Conservation (phyloP, 352 stramenopile species). For the Phytophthora constricta region DNA sequence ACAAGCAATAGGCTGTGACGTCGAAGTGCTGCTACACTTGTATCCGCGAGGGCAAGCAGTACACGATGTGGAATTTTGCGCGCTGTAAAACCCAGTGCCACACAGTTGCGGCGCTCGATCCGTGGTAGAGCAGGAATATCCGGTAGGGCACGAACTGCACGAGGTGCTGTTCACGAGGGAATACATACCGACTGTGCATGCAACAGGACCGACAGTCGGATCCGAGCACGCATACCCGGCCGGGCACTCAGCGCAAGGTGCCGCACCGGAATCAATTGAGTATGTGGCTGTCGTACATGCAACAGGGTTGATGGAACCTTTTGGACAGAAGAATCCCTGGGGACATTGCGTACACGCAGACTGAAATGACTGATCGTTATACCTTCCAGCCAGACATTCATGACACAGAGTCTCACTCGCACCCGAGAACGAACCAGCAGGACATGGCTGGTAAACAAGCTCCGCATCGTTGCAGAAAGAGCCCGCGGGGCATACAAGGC, state of each 20-base stretch:
- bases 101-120: conserved; percentile 24
- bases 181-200: conserved; percentile 30
- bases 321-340: conserved; percentile 51
- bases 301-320: conserved; percentile 31
- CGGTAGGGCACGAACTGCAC: conserved; percentile 31
- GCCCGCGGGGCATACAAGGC: conserved; percentile 48
- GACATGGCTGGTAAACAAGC: conserved; percentile 43
- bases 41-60: conserved; percentile 43
- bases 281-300: conserved; percentile 46
- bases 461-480: conserved; percentile 34
- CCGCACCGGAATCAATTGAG: conserved; percentile 36
- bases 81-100: conserved; percentile 31
- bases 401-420: conserved; percentile 49
- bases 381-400: conserved; percentile 48
- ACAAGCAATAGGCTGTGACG: conserved; percentile 31
- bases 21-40: conserved; percentile 34
- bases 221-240: conserved; percentile 36
- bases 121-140: conserved; percentile 25
- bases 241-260: conserved; percentile 44
- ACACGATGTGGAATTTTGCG: conserved; percentile 31
- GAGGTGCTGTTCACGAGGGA: conserved; percentile 22
- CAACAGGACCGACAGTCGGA: conserved; percentile 23
- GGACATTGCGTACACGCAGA: conserved; percentile 51
- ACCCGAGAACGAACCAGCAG: conserved; percentile 55
- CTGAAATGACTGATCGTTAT: conserved; percentile 42